A percentile compares a stretch with the other conserved stretches of the same genome.
phyloP scores from a whole-genome alignment of 2,329 filamentous ascomycete species.

The Chaetothyriales sp. region DNA sequence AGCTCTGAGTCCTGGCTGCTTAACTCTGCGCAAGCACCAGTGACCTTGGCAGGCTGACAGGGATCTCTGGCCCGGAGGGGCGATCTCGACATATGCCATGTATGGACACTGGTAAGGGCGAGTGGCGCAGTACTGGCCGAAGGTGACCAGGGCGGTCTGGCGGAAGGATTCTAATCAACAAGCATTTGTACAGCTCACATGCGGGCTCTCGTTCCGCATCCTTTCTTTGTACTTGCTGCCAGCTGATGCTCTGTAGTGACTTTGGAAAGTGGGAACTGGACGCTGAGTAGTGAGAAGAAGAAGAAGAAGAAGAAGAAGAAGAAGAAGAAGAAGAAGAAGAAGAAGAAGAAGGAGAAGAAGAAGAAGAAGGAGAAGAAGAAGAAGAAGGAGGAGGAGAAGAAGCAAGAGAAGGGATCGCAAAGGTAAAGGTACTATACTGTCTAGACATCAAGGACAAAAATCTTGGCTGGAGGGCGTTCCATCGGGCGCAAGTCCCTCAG shows the following conservation, averaged over 20 bases:
- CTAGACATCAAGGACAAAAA: neutral
- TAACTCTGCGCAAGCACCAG: neutral
- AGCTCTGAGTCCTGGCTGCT: neutral
- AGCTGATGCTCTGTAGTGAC: neutral
- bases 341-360: too few species aligned
- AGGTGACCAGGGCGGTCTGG: neutral
- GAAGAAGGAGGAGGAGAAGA: too few species aligned
- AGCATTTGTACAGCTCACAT: neutral
- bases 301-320: too few species aligned
- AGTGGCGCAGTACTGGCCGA: neutral
- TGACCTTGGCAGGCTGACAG: neutral
- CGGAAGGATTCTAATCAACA: neutral
- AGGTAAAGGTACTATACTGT: neutral
- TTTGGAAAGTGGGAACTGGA: neutral
- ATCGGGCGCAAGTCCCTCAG: neutral
- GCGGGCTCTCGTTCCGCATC: too few species aligned
- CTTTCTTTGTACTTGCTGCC: neutral
- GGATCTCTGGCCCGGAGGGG: neutral
- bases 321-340: too few species aligned
- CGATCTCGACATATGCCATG: neutral
- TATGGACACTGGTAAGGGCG: neutral
- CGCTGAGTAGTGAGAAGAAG: neutral
- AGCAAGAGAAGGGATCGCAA: neutral
- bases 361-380: too few species aligned
- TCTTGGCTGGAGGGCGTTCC: neutral